Evolutionary conservation across 331 rosid genomes (phyloP).

Genomic region (Rosa hybrid): DNA sequence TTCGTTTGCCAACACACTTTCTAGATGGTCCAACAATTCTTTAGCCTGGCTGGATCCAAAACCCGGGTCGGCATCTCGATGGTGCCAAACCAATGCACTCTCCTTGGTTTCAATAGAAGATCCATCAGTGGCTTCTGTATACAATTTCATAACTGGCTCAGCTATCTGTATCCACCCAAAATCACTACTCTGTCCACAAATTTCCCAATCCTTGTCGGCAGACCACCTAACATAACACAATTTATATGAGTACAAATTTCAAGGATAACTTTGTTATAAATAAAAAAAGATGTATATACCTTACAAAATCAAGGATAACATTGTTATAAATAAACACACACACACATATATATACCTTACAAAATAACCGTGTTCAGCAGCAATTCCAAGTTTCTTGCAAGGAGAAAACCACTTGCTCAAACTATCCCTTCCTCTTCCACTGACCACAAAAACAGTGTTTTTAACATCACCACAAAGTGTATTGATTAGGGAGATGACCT

Average conservation of each 20-base stretch:
- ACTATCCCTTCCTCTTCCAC: conserved; percentile 58
- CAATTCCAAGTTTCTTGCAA: conserved; percentile 53
- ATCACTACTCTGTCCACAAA: conserved; percentile 45
- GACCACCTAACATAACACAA: conserved; percentile 41
- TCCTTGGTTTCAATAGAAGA: conserved; percentile 51
- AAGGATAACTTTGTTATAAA: neutral
- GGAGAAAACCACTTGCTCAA: conserved; percentile 53
- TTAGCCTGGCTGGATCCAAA: conserved; percentile 55
- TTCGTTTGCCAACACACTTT: conserved; percentile 55
- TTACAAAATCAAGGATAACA: conserved; percentile 22
- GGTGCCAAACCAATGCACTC: conserved; percentile 61
- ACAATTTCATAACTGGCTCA: conserved; percentile 52
- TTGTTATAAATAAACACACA: neutral
- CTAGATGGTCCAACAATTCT: conserved; percentile 54
- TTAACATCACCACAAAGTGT: conserved; percentile 44
- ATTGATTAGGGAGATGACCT: conserved; percentile 43
- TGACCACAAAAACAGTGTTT: conserved; percentile 52
- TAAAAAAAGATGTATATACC: conserved; percentile 24
- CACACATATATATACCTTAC: conserved; percentile 35
- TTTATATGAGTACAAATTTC: neutral
- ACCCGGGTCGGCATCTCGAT: conserved; percentile 51
- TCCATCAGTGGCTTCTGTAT: conserved; percentile 58
- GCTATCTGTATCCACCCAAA: conserved; percentile 57
- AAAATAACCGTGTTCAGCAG: conserved; percentile 57
- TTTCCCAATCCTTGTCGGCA: conserved; percentile 49